phyloP scores from a whole-genome alignment of 495 filamentous ascomycete genomes.

The Xylaria castorea region DNA sequence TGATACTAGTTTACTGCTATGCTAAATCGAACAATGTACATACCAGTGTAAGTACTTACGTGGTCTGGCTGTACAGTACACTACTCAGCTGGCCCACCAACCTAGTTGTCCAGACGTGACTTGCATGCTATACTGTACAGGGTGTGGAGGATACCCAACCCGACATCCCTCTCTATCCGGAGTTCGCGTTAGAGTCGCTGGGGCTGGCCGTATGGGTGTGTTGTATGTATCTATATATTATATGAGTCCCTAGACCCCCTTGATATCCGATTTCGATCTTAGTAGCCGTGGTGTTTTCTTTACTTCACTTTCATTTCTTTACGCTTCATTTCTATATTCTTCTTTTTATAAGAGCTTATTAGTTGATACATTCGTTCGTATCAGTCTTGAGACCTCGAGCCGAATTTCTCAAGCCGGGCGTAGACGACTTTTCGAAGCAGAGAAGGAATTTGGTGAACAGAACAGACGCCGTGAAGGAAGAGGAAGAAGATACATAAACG shows the following conservation, averaged over 20 bases:
- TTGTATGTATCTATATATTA: conserved; percentile 15
- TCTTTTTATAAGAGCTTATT: conserved; percentile 14
- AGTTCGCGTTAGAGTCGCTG: conserved; percentile 20
- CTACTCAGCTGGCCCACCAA: conserved; percentile 24
- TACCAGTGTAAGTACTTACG: not conserved
- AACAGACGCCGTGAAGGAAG: not conserved
- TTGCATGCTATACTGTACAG: conserved; percentile 23
- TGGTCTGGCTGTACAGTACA: not conserved
- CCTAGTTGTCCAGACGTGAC: conserved; percentile 23
- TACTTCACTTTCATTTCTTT: conserved; percentile 23
- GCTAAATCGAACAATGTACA: not conserved
- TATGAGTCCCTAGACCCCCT: conserved; percentile 15
- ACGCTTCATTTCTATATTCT: conserved; percentile 24
- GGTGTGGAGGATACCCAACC: conserved; percentile 7
- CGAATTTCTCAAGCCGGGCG: not conserved
- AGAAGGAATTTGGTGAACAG: not conserved
- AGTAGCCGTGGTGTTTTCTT: conserved; percentile 12
- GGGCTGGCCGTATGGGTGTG: not conserved
- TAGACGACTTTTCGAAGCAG: conserved; percentile 3
- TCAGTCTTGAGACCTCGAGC: not conserved
- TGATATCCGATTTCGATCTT: conserved; percentile 9
- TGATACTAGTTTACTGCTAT: not conserved
- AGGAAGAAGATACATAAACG: not conserved
- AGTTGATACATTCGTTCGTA: conserved; percentile 22
- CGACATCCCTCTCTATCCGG: conserved; percentile 6